phyloP scores from a whole-genome alignment of 441 rosid genomes.

The Gossypium aridum region DNA sequence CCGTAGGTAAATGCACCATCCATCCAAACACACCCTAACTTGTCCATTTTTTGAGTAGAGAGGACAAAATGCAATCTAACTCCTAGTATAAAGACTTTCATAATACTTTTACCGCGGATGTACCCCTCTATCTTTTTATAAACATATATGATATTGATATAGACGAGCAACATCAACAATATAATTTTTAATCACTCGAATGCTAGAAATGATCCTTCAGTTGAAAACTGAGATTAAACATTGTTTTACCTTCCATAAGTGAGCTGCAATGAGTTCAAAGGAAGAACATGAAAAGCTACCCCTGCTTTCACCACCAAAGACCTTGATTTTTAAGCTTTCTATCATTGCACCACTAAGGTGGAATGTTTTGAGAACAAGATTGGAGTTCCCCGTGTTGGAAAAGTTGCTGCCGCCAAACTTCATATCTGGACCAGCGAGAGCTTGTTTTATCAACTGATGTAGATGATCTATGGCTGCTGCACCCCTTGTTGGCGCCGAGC shows the following conservation, averaged over 20 bases:
- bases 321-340: slow-evolving; percentile 40
- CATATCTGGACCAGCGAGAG: slow-evolving; percentile 15
- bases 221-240: not conserved
- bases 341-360: slow-evolving; percentile 36
- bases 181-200: no score
- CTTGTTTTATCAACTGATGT: slow-evolving; percentile 50
- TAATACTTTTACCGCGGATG: no score
- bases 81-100: no score
- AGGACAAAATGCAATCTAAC: no score
- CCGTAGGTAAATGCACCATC: no score
- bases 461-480: slow-evolving; percentile 63
- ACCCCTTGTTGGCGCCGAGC: slow-evolving; percentile 12
- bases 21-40: no score
- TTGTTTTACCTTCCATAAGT: slow-evolving; percentile 58
- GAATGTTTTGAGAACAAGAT: slow-evolving; percentile 38
- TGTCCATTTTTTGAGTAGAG: no score
- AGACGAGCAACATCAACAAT: no score
- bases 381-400: slow-evolving; percentile 15
- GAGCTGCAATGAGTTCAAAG: slow-evolving; percentile 59
- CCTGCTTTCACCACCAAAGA: slow-evolving; percentile 20
- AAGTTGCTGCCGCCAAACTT: not conserved
- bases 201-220: no score
- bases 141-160: no score
- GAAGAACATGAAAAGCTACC: slow-evolving; percentile 38
- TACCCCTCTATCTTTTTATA: no score